Base-by-base conservation (phyloP, 106 monocot genomes). In the Allium fistulosum region DNA sequence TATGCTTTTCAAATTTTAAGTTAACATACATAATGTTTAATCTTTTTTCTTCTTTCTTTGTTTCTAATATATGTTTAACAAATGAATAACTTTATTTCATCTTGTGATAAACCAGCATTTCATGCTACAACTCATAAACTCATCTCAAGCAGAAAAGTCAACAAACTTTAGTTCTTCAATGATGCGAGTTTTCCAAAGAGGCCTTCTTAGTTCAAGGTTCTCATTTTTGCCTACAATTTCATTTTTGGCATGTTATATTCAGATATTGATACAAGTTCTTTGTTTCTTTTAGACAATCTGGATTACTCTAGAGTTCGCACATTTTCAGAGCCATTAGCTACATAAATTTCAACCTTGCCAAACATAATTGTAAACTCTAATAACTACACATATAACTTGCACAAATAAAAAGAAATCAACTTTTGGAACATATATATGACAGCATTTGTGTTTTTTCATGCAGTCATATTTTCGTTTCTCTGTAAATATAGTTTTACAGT, bases 161-260 rank as follows among this genome's bases (percentile, higher is more conserved):
- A 90, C 86, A 60, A 86, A 77, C 78, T 93, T 99, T 64, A 93
- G 83, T 63, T 67, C 93, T 48, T 93, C 93, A 27, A 99, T 90
- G 90, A 90, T 99, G 75, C 89, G 75, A 71, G 84, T 84, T 70
- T 99, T 99, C 68, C 97, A 99, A 81, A 82, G 90, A 69, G 97
- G 90, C 46, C 89, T 99, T 90, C 73, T 99, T 68, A 93, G 79
- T 99, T 61, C 84, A 61, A 99, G 97, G 97, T 97, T 72, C 17
- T 58, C 10, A 37, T 37, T 37, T 37, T 37, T 65, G 10, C 22
- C 49, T 11, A 7, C 26, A 57, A 37, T 37, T 37, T 37, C 37
- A 37, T 37, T 37, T 37, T 37, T 37, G 37, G 37, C 37, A 37
- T 37, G 5, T 37, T 37, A 37, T 37, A 37, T 37, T 37, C 37